Conservation (phyloP, 1,284 basidiomycete species). For the Cryptococcus floricola region DNA sequence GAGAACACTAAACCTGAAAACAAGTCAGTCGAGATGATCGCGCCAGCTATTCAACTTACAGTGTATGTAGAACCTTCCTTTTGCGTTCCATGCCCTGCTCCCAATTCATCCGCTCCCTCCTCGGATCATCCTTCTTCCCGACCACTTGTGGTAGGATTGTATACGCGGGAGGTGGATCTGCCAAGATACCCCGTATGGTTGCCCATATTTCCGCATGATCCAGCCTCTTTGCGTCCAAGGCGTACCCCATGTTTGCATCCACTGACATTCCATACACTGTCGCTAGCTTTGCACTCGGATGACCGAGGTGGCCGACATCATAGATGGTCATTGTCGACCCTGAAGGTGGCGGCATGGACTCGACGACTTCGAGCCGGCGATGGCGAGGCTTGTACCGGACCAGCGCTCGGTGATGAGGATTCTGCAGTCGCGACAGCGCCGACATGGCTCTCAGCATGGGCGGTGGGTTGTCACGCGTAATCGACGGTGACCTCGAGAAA, state of each 20-base stretch:
- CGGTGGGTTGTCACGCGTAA: constrained; percentile 22
- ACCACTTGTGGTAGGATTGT: constrained; percentile 12
- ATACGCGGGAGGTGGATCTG: constrained; percentile 39
- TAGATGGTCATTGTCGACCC: constrained; percentile 60
- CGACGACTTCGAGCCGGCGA: constrained; percentile 20
- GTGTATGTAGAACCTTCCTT: constrained; percentile 34
- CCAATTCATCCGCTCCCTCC: constrained; percentile 29
- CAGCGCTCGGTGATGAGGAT: constrained; percentile 25
- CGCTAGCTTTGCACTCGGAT: constrained; percentile 61
- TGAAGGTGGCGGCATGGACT: constrained; percentile 25
- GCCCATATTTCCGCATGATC: constrained; percentile 72
- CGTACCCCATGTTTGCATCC: constrained; percentile 59
- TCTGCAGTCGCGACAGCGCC: constrained; percentile 37
- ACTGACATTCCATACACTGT: constrained; percentile 54
- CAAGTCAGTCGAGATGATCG: background rate
- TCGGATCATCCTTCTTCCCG: background rate
- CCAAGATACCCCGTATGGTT: constrained; percentile 56
- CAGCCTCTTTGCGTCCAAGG: constrained; percentile 59
- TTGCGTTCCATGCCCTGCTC: constrained; percentile 39
- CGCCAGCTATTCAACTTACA: constrained; percentile 17
- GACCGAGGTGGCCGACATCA: constrained; percentile 58
- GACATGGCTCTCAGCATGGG: constrained; percentile 41
- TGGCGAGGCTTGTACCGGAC: constrained; percentile 21
- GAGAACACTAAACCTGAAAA: constrained; percentile 61
- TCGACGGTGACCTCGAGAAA: constrained; percentile 40